Percentiles rank a stretch among this genome's conserved stretches.
phyloP scores from a whole-genome alignment of 1,284 basidiomycete genomes.

The Sporisorium exsertum region DNA sequence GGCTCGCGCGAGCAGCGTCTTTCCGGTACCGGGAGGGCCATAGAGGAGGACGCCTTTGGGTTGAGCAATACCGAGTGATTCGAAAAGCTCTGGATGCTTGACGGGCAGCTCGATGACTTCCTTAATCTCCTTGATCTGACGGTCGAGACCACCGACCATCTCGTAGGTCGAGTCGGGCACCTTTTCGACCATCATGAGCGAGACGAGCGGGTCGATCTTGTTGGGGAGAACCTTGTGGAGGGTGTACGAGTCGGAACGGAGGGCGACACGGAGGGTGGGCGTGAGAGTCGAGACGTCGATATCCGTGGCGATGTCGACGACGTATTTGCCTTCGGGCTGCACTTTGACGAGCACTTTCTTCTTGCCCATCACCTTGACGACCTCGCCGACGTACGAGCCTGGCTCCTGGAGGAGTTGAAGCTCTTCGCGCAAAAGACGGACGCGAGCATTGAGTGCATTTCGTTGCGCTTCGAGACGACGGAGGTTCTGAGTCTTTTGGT shows the following conservation, averaged over 20 bases:
- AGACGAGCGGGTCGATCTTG: conserved; percentile 69
- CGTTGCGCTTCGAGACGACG: conserved; percentile 94
- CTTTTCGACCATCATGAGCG: conserved; percentile 96
- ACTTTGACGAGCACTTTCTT: conserved; percentile 98
- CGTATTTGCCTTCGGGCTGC: conserved; percentile 98
- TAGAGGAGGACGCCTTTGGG: conserved; percentile 76
- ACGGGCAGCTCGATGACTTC: conserved; percentile 98
- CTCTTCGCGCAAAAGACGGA: conserved; percentile 86
- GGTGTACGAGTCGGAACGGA: conserved; percentile 94
- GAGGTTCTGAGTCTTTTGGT: conserved; percentile 95
- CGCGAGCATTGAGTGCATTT: conserved; percentile 94
- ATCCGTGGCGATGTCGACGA: conserved; percentile 91
- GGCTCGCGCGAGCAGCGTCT: conserved; percentile 67
- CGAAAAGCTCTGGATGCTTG: conserved; percentile 97
- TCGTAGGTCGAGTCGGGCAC: conserved; percentile 99
- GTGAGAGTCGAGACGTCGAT: conserved; percentile 86
- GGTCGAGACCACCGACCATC: conserved; percentile 98
- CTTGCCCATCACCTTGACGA: conserved; percentile 99
- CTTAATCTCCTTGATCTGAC: conserved; percentile 98
- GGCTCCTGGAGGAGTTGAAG: conserved; percentile 95
- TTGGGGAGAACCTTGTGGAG: conserved; percentile 69
- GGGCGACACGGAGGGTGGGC: conserved; percentile 89
- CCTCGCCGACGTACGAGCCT: conserved; percentile 96
- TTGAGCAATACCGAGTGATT: conserved; percentile 94
- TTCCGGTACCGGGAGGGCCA: conserved; percentile 68